These are phyloP conservation scores for Penicillium riverlandense DNA, from an alignment of 495 filamentous ascomycete genomes.

Conservation along the genomic window DNA sequence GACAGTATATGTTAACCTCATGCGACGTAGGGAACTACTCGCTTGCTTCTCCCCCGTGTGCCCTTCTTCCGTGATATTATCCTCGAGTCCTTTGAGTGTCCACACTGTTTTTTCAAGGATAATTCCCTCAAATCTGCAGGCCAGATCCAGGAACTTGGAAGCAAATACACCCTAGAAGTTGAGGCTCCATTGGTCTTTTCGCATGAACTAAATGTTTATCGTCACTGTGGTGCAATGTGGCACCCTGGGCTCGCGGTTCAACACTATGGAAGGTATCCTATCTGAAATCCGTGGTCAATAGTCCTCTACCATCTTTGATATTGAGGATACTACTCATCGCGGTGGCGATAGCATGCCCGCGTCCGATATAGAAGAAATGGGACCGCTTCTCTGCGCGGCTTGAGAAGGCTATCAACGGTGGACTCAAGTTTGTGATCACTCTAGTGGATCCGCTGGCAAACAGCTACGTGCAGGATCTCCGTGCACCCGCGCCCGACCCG, in stretches of 20 bases:
- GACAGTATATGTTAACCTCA: conserved; percentile 4
- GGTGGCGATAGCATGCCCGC: conserved; percentile 66
- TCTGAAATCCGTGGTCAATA: conserved; percentile 85
- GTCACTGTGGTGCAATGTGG: conserved; percentile 60
- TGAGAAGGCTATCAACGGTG: conserved; percentile 67
- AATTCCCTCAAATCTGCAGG: conserved; percentile 88
- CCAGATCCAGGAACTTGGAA: conserved; percentile 81
- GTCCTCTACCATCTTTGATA: conserved; percentile 72
- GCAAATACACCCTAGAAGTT: conserved; percentile 68
- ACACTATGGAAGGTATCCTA: conserved; percentile 87
- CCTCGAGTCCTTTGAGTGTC: conserved; percentile 91
- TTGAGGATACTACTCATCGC: conserved; percentile 39
- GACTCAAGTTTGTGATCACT: conserved; percentile 70
- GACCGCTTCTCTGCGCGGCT: conserved; percentile 66
- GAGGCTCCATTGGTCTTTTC: conserved; percentile 43
- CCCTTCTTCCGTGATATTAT: conserved; percentile 96
- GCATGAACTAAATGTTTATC: no score
- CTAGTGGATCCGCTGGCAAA: conserved; percentile 79
- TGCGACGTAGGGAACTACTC: conserved; percentile 62
- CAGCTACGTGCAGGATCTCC: conserved; percentile 82
- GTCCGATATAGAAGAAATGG: conserved; percentile 60
- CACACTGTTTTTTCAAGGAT: conserved; percentile 80
- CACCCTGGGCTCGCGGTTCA: conserved; percentile 90
- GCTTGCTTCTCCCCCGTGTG: conserved; percentile 80
- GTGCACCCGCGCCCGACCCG: conserved; percentile 59